Percentiles rank a stretch among this genome's conserved stretches.
phyloP scores from a whole-genome alignment of 2,329 filamentous ascomycete species.

The Ophidiomyces ophidiicola region DNA sequence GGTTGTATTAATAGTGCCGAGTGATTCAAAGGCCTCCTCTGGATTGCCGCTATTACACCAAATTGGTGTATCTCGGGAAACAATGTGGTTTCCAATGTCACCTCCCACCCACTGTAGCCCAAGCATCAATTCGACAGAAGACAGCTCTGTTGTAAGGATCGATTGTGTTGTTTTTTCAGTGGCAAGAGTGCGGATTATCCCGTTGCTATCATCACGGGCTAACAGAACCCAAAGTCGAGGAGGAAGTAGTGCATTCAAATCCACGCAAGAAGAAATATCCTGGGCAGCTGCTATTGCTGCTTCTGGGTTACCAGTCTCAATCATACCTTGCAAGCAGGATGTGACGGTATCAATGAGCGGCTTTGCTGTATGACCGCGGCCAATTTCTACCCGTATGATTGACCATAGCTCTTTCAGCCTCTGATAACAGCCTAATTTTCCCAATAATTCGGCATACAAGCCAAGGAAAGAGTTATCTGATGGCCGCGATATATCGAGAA shows the following conservation, averaged over 20 bases:
- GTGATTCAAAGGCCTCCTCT: conserved; percentile 1
- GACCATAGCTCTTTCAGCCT: conserved; percentile 20
- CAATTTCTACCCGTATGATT: conserved; percentile 14
- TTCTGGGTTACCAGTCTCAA: conserved; percentile 17
- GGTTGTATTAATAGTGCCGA: background rate
- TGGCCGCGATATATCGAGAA: conserved; percentile 8
- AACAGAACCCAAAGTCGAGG: conserved; percentile 11
- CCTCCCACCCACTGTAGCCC: conserved; percentile 22
- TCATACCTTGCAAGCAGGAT: conserved; percentile 19
- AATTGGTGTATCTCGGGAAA: conserved; percentile 12
- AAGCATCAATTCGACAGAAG: conserved; percentile 23
- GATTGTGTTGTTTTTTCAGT: conserved; percentile 16
- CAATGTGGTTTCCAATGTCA: conserved; percentile 14
- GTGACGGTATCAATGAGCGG: conserved; percentile 17
- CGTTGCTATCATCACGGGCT: conserved; percentile 16
- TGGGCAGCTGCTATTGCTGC: conserved; percentile 21
- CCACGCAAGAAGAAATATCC: conserved; percentile 17
- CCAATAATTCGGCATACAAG: conserved; percentile 12
- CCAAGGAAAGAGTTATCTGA: conserved; percentile 5
- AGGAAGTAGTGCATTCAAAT: conserved; percentile 18
- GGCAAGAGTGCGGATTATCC: conserved; percentile 19
- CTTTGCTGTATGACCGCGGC: background rate
- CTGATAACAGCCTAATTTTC: conserved; percentile 18
- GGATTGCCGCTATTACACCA: conserved; percentile 9
- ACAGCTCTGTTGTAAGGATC: conserved; percentile 21